Evolutionary conservation across 2,329 filamentous ascomycete genomes (phyloP).

Genomic region (Coniella vitis): DNA sequence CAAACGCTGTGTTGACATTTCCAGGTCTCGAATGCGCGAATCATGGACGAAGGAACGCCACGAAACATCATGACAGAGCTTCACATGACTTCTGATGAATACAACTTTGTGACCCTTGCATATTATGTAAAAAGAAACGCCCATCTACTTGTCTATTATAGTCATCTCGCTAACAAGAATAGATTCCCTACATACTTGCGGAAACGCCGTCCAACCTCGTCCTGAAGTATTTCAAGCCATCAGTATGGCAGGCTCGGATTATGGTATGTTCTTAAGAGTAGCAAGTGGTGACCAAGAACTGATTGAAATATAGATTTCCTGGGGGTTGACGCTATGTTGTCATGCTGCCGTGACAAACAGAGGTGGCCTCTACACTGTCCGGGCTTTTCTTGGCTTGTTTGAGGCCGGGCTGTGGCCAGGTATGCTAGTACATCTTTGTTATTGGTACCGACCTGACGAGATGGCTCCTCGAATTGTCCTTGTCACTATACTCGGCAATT

Average conservation of each 20-base stretch:
- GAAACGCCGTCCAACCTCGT: constrained; percentile 13
- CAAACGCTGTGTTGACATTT: neutral
- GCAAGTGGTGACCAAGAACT: neutral
- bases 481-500: constrained; percentile 36
- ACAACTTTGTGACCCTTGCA: constrained; percentile 30
- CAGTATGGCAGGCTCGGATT: constrained; percentile 26
- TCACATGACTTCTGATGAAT: constrained; percentile 32
- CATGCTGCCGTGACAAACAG: constrained; percentile 31
- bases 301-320: constrained; percentile 22
- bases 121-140: constrained; percentile 34
- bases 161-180: neutral
- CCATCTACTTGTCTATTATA: neutral
- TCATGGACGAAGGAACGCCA: constrained; percentile 35
- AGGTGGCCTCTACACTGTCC: constrained; percentile 29
- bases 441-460: constrained; percentile 43
- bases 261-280: constrained; percentile 20
- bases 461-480: constrained; percentile 37
- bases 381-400: constrained; percentile 27
- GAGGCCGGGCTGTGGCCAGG: constrained; percentile 37
- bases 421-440: constrained; percentile 36
- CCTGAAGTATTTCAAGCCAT: constrained; percentile 7
- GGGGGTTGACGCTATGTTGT: constrained; percentile 29
- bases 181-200: constrained; percentile 9
- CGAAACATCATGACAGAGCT: constrained; percentile 36
- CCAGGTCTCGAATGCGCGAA: constrained; percentile 30